These are phyloP conservation scores for Fragaria nilgerrensis DNA, from an alignment of 306 rosid genomes.

Conservation along the genomic window DNA sequence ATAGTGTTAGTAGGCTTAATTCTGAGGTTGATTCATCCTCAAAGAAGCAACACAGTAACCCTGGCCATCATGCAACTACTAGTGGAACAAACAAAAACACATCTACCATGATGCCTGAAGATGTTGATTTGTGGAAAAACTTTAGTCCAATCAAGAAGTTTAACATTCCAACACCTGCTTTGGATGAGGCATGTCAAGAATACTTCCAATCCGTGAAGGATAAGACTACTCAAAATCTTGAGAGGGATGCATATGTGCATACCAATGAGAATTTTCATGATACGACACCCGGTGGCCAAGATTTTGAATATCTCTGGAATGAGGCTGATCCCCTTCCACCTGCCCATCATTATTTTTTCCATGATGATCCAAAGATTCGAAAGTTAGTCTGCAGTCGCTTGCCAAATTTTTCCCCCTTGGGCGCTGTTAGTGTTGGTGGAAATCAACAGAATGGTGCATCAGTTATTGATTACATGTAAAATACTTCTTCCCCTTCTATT, in stretches of 20 bases:
- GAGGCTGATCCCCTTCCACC: constrained; percentile 48
- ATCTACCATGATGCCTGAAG: constrained; percentile 16
- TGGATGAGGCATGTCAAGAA: constrained; percentile 69
- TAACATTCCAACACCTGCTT: constrained; percentile 71
- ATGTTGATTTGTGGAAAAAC: constrained; percentile 65
- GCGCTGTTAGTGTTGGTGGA: constrained; percentile 37
- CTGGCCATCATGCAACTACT: constrained; percentile 17
- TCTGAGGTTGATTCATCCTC: constrained; percentile 22
- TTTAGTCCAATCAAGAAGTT: constrained; percentile 47
- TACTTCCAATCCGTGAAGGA: constrained; percentile 45
- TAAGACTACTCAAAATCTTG: constrained; percentile 27
- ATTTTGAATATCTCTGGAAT: constrained; percentile 42
- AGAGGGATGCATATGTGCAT: constrained; percentile 17
- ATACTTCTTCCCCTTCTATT: not conserved
- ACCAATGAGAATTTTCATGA: constrained; percentile 17
- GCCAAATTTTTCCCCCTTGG: constrained; percentile 57
- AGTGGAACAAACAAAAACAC: constrained; percentile 28
- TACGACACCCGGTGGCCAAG: constrained; percentile 28
- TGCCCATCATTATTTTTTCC: constrained; percentile 72
- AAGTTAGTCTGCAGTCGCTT: constrained; percentile 58
- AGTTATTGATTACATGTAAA: constrained; percentile 77
- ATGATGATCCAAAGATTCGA: constrained; percentile 62
- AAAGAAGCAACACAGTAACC: constrained; percentile 16
- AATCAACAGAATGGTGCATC: constrained; percentile 50
- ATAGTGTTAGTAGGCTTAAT: constrained; percentile 23